Evolutionary conservation across 2,329 filamentous ascomycete genomes (phyloP).

Genomic region (Neoascochyta sp.): DNA sequence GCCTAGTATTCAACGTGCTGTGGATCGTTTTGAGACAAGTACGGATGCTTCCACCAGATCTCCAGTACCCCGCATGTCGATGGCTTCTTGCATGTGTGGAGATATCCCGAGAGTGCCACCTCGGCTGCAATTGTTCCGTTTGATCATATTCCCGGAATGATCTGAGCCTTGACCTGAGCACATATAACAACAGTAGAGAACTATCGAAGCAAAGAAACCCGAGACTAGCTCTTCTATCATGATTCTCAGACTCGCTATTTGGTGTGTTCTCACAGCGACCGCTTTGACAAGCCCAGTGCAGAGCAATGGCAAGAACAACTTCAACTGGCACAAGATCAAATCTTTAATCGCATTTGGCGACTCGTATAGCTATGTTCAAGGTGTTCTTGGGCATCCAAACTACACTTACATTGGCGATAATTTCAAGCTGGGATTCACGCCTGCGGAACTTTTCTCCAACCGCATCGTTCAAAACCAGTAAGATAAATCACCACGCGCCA

Average conservation of each 20-base stretch:
- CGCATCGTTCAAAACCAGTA: slow-evolving; percentile 54
- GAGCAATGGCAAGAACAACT: slow-evolving; percentile 1
- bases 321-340: slow-evolving; percentile 18
- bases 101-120: slow-evolving; percentile 1
- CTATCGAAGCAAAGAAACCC: too few relatives aligned
- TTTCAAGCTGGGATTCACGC: slow-evolving; percentile 47
- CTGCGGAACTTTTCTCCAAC: slow-evolving; percentile 44
- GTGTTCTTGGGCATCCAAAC: slow-evolving; percentile 49
- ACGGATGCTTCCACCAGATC: too few relatives aligned
- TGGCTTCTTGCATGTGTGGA: not conserved
- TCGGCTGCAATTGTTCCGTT: slow-evolving; percentile 18
- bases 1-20: too few relatives aligned
- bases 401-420: slow-evolving; percentile 55
- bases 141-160: too few relatives aligned
- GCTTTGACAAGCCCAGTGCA: slow-evolving; percentile 3
- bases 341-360: slow-evolving; percentile 48
- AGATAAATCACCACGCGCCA: too few relatives aligned
- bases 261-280: too few relatives aligned
- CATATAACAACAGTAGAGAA: too few relatives aligned
- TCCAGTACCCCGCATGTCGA: slow-evolving; percentile 7
- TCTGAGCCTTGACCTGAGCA: too few relatives aligned
- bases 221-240: too few relatives aligned
- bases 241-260: too few relatives aligned
- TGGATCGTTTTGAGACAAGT: too few relatives aligned
- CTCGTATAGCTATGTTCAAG: slow-evolving; percentile 54